Percentiles rank a stretch among this genome's conserved stretches.
Evolutionary conservation across 345 rosid species (phyloP).

Genomic region (Gossypium arboreum): DNA sequence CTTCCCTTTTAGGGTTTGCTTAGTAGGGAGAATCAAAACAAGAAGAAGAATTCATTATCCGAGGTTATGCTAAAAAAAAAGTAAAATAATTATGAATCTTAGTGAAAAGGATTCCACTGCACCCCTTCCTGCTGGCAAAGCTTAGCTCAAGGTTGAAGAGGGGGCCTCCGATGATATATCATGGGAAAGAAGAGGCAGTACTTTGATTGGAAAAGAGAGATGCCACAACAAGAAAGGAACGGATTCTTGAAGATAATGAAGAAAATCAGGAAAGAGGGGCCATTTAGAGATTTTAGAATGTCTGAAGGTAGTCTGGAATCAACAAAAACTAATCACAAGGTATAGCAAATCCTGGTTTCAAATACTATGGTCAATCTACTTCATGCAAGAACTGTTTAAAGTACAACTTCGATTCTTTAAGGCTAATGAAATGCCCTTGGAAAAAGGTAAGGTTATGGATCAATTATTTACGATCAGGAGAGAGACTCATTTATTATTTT

Average conservation of each 20-base stretch:
- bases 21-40: not conserved
- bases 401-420: not conserved
- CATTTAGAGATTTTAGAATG: not conserved
- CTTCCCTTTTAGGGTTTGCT: not conserved
- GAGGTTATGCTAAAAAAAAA: not conserved
- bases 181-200: slow-evolving; percentile 9
- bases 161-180: slow-evolving; percentile 8
- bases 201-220: slow-evolving; percentile 2
- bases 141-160: not conserved
- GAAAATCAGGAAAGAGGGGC: not conserved
- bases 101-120: not conserved
- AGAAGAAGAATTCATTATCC: not conserved
- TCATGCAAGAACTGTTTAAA: not conserved
- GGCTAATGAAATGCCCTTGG: not conserved
- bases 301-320: not conserved
- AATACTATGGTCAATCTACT: not conserved
- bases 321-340: not conserved
- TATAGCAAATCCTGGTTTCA: not conserved
- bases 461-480: not conserved
- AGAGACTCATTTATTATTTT: not conserved
- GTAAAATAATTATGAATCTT: too few relatives aligned
- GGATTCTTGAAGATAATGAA: not conserved
- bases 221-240: not conserved
- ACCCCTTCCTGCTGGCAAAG: not conserved
- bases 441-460: not conserved